Percentiles rank a stretch among this genome's conserved stretches.
Evolutionary conservation across 805 yeast species (phyloP).

Genomic region (Jamesozyma gamospora): DNA sequence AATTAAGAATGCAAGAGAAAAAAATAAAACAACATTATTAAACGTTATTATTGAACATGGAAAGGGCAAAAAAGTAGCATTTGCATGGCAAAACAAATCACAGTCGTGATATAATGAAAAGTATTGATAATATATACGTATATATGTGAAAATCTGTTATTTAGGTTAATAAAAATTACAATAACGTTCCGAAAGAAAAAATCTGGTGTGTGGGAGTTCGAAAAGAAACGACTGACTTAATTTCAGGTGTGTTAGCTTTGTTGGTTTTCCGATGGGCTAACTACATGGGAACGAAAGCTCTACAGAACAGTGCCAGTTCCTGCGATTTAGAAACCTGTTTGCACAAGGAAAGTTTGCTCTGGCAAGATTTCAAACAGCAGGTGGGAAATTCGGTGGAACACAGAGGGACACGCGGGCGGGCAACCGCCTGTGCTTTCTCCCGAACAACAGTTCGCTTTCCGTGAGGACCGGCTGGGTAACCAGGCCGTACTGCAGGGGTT

Average conservation of each 20-base stretch:
- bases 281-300: constrained; percentile 12
- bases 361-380: constrained; percentile 11
- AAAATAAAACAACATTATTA: constrained; percentile 36
- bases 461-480: constrained; percentile 3
- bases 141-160: no score
- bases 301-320: constrained; percentile 16
- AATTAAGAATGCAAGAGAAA: constrained; percentile 18
- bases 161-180: no score
- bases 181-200: no score
- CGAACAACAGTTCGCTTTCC: background rate
- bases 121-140: no score
- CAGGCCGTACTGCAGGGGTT: background rate
- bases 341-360: constrained; percentile 7
- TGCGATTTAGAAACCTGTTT: constrained; percentile 25
- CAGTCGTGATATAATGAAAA: constrained; percentile 3
- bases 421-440: background rate
- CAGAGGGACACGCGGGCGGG: constrained; percentile 10
- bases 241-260: background rate
- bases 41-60: constrained; percentile 59
- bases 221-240: no score
- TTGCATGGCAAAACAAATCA: constrained; percentile 57
- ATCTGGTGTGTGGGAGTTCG: no score
- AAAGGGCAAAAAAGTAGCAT: constrained; percentile 41
- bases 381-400: constrained; percentile 34
- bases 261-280: background rate